These are phyloP conservation scores for Fomes fomentarius DNA, from an alignment of 1,284 basidiomycete species.

Conservation along the genomic window DNA sequence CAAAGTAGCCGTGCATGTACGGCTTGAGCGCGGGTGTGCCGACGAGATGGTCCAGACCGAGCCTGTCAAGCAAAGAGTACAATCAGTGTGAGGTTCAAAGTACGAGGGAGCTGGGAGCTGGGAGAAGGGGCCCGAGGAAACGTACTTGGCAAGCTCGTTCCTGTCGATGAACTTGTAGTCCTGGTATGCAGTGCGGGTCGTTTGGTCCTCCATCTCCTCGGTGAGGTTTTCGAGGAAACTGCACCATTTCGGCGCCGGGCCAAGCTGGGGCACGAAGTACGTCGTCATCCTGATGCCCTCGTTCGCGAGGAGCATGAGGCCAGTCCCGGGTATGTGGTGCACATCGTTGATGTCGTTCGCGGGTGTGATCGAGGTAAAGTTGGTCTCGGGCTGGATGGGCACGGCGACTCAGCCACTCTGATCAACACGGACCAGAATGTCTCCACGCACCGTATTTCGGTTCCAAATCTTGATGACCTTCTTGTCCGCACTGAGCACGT, in stretches of 20 bases:
- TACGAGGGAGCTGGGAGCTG: no score
- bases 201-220: conserved; percentile 94
- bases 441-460: conserved; percentile 72
- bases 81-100: background rate
- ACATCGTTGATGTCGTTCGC: conserved; percentile 88
- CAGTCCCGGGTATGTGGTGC: conserved; percentile 85
- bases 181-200: conserved; percentile 80
- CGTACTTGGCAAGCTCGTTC: conserved; percentile 82
- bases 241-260: conserved; percentile 96
- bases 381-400: conserved; percentile 85
- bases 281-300: conserved; percentile 92
- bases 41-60: conserved; percentile 92
- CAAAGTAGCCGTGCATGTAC: conserved; percentile 99
- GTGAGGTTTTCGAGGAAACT: conserved; percentile 98
- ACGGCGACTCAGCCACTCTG: no score
- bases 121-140: no score
- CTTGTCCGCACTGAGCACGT: conserved; percentile 88
- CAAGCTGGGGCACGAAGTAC: conserved; percentile 95
- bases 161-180: conserved; percentile 98
- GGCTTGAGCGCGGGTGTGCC: conserved; percentile 96
- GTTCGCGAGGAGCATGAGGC: conserved; percentile 87
- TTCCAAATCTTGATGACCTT: conserved; percentile 98
- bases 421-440: no score
- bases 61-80: conserved; percentile 43
- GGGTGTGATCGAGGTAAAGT: conserved; percentile 93